Conservation (phyloP, 2,329 filamentous ascomycete genomes). For the Coniochaeta prunicola region DNA sequence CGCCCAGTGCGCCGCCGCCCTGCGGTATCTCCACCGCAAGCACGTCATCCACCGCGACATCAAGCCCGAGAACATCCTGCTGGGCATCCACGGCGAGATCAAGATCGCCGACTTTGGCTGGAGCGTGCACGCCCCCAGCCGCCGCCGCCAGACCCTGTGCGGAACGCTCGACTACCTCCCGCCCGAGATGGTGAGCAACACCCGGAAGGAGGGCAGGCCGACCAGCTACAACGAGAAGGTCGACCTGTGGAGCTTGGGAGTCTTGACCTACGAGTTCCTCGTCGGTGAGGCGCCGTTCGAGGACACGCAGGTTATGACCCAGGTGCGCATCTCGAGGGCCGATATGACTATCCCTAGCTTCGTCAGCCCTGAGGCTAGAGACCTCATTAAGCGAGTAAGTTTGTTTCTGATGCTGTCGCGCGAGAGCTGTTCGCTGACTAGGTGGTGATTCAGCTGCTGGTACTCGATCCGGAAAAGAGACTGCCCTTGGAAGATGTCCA, state of each 20-base stretch:
- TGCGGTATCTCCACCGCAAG: conserved; percentile 90
- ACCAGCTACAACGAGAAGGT: conserved; percentile 95
- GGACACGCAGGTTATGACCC: conserved; percentile 90
- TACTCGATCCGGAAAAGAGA: conserved; percentile 88
- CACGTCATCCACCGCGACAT: conserved; percentile 97
- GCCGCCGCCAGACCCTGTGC: conserved; percentile 89
- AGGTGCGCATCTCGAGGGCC: conserved; percentile 75
- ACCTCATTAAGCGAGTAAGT: conserved; percentile 82
- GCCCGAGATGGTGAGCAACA: conserved; percentile 90
- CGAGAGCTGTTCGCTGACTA: conserved; percentile 9
- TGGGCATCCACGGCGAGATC: conserved; percentile 95
- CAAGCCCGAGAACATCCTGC: conserved; percentile 94
- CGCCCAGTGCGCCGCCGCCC: conserved; percentile 82
- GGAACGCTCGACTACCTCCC: conserved; percentile 96
- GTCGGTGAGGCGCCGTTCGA: conserved; percentile 96
- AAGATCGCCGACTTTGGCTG: conserved; percentile 98
- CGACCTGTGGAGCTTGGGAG: conserved; percentile 91
- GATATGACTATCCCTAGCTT: conserved; percentile 92
- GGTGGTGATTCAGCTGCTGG: conserved; percentile 59
- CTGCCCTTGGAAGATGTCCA: conserved; percentile 85
- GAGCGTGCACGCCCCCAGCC: conserved; percentile 96
- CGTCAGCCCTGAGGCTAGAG: conserved; percentile 81
- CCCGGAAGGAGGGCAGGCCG: conserved; percentile 45
- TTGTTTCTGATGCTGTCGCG: neutral
- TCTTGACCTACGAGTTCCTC: conserved; percentile 92